Percentiles rank a stretch among this genome's conserved stretches.
Conservation (phyloP, 208 protist genomes). For the Leishmania arabica region DNA sequence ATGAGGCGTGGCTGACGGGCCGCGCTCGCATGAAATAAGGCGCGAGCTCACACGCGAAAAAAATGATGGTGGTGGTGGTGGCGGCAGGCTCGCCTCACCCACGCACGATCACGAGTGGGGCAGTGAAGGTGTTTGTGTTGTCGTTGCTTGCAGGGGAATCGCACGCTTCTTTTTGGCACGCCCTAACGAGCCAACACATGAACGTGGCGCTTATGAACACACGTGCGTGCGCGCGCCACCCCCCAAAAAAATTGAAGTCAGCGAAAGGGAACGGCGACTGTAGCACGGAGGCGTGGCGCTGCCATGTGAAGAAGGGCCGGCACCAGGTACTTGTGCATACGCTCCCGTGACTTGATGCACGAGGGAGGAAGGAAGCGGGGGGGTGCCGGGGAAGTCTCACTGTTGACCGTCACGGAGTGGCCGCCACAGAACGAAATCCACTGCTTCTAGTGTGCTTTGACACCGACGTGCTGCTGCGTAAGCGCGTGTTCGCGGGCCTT, state of each 20-base stretch:
- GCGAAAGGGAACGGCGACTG: neutral
- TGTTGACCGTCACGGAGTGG: neutral
- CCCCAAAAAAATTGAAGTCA: too few species aligned
- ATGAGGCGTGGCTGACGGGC: constrained; percentile 92
- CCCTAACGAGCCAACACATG: neutral
- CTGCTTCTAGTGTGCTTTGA: neutral
- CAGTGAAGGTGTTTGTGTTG: neutral
- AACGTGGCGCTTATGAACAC: neutral
- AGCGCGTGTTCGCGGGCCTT: neutral
- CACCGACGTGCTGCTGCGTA: neutral
- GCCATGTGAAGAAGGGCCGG: too few species aligned
- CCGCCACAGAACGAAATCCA: neutral
- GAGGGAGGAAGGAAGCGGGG: neutral
- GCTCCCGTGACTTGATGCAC: neutral
- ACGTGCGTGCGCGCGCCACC: neutral
- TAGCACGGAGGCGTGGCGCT: neutral
- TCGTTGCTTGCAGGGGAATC: neutral
- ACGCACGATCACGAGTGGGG: neutral
- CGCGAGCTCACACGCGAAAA: neutral
- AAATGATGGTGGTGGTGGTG: neutral
- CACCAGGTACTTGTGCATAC: neutral
- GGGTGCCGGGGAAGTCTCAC: neutral
- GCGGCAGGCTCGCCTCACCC: neutral
- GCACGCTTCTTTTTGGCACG: neutral
- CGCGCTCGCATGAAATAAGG: constrained; percentile 85